Evolutionary conservation across 768 basidiomycete species (phyloP).

Genomic region (Termitomyces sp.): DNA sequence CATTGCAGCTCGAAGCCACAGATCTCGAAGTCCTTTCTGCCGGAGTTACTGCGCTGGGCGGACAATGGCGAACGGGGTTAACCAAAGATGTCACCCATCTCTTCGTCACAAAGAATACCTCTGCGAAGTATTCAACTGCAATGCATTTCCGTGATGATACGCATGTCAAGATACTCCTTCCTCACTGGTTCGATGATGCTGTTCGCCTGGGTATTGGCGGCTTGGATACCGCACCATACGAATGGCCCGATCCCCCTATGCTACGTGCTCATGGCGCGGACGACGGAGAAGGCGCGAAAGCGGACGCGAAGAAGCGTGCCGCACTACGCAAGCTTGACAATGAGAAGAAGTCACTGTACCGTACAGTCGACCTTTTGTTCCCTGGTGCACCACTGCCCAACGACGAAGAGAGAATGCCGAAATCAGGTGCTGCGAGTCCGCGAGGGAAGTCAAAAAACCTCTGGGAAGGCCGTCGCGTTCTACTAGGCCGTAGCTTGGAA

Average conservation of each 20-base stretch:
- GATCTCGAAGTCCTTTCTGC: conserved; percentile 74
- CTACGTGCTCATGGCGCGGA: conserved; percentile 25
- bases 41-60: conserved; percentile 71
- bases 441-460: conserved; percentile 28
- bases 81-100: conserved; percentile 88
- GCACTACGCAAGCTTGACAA: conserved; percentile 21
- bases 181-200: conserved; percentile 89
- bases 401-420: neutral
- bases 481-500: conserved; percentile 57
- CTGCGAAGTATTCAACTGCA: conserved; percentile 46
- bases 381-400: conserved; percentile 17
- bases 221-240: conserved; percentile 50
- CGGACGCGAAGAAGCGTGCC: conserved; percentile 15
- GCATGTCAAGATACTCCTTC: conserved; percentile 66
- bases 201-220: conserved; percentile 49
- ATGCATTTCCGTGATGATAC: conserved; percentile 56
- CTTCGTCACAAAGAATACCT: conserved; percentile 52
- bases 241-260: conserved; percentile 70
- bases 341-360: conserved; percentile 26
- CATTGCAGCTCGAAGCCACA: conserved; percentile 43
- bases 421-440: conserved; percentile 7
- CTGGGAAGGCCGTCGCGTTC: conserved; percentile 55
- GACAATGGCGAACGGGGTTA: conserved; percentile 71
- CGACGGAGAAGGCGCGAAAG: conserved; percentile 11
- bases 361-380: conserved; percentile 24